Evolutionary conservation across 371 early-diverging fungal species (phyloP).

Genomic region (Haplosporangium sp.): DNA sequence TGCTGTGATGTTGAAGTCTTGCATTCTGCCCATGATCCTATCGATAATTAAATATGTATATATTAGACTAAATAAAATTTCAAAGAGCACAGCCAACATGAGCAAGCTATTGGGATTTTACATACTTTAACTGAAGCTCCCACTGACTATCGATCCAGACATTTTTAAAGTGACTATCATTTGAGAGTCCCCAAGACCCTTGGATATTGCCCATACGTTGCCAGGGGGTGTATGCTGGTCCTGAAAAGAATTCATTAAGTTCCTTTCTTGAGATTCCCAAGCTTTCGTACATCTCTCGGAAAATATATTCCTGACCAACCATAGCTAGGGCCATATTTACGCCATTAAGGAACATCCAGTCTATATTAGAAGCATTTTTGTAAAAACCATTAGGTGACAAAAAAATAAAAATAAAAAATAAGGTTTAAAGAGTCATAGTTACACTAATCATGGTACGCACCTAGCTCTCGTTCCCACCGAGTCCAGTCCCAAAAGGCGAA

Average conservation of each 20-base stretch:
- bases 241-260: constrained; percentile 30
- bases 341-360: constrained; percentile 55
- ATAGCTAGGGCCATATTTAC: constrained; percentile 50
- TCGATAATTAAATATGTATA: too few relatives aligned
- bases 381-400: neutral
- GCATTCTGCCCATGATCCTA: constrained; percentile 45
- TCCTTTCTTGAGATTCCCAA: constrained; percentile 25
- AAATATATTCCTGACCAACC: constrained; percentile 52
- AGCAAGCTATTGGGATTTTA: neutral
- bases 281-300: constrained; percentile 39
- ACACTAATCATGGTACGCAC: constrained; percentile 1
- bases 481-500: constrained; percentile 56
- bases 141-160: constrained; percentile 51
- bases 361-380: constrained; percentile 6
- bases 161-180: constrained; percentile 31
- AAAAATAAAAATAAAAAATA: too few relatives aligned
- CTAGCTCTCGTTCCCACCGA: constrained; percentile 53
- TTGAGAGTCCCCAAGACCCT: constrained; percentile 31
- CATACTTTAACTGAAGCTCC: constrained; percentile 44
- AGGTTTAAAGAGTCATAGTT: too few relatives aligned
- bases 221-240: constrained; percentile 49
- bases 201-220: constrained; percentile 55
- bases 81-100: too few relatives aligned
- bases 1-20: constrained; percentile 45
- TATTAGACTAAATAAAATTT: too few relatives aligned